Evolutionary conservation across 441 rosid genomes (phyloP), one percentile per base, ranked within the genome.

Genomic region (Corymbia citriodora): DNA sequence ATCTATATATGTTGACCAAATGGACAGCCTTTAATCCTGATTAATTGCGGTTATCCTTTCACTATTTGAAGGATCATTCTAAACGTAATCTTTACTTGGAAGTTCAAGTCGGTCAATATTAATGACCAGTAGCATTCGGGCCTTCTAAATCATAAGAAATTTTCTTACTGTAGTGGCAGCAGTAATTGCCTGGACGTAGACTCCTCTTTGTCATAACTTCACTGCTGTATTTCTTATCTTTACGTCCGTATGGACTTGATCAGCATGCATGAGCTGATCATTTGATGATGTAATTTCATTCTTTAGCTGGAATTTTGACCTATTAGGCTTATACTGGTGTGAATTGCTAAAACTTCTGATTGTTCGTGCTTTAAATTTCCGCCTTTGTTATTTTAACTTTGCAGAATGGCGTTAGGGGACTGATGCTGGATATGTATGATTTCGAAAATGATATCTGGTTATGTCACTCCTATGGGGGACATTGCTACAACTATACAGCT

Each of bases 331-430:
- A 50, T 19, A 16, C 27, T 83, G 29, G 57, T 63, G 48, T 25
- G 49, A 21, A 40, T 74, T 21, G 83, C 83, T 11, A 11, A 74
- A 50, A n/a, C 2, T 87, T 33, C 57, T 17, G 40, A 87, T 82
- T 33, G 74, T 72, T 27, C 6, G 52, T 15, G 65, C 59, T 21
- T 10, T 55, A 33, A 53, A 55, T 15, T 16, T 87, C 61, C 74
- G 31, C 8, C 61, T 74, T 79, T 72, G n/a, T 90, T 55, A 65
- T 87, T 55, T 27, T 27, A n/a, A 70, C 54, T 90, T 92, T 87
- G 93, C 93, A 96, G 97, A 95, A 96, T 93, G 97, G 98, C 59
- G 94, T 95, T 45, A 93, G 98, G 94, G 97, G 96, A 55, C 93
- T 96, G 72, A 96, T 95, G 98, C 95, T 96, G 63, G 97, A 96